Evolutionary conservation across 73 alveolate genomes (phyloP).

Genomic region (Diophrys appendiculata): DNA sequence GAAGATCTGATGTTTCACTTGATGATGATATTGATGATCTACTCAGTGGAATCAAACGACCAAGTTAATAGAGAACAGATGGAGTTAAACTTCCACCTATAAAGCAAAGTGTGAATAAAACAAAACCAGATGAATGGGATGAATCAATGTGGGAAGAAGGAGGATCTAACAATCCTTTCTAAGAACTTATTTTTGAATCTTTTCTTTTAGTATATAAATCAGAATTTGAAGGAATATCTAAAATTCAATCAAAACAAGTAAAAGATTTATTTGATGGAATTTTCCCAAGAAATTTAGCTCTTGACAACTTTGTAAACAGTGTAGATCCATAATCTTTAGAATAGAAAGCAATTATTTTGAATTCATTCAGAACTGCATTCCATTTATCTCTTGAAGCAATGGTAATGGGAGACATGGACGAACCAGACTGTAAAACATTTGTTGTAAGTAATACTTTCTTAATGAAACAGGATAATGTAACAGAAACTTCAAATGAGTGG

Average conservation of each 20-base stretch:
- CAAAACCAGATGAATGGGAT: too few species aligned
- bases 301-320: conserved; percentile 15
- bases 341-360: conserved; percentile 13
- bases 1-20: too few species aligned
- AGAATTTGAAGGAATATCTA: background rate
- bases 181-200: background rate
- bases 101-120: too few species aligned
- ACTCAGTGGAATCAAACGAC: too few species aligned
- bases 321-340: background rate
- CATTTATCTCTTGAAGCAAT: conserved; percentile 42
- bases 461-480: conserved; percentile 19
- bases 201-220: background rate
- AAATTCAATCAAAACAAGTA: background rate
- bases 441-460: conserved; percentile 24
- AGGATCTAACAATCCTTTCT: conserved; percentile 7
- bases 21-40: too few species aligned
- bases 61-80: too few species aligned
- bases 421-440: conserved; percentile 27
- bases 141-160: too few species aligned
- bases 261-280: conserved; percentile 49
- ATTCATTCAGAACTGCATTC: conserved; percentile 41
- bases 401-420: conserved; percentile 44
- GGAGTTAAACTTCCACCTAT: too few species aligned
- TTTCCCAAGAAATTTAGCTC: conserved; percentile 21
- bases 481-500: conserved; percentile 23